Evolutionary conservation across 2,329 filamentous ascomycete species (phyloP), one percentile per base, ranked within the genome.

Genomic region (Epichloe gansuensis): DNA sequence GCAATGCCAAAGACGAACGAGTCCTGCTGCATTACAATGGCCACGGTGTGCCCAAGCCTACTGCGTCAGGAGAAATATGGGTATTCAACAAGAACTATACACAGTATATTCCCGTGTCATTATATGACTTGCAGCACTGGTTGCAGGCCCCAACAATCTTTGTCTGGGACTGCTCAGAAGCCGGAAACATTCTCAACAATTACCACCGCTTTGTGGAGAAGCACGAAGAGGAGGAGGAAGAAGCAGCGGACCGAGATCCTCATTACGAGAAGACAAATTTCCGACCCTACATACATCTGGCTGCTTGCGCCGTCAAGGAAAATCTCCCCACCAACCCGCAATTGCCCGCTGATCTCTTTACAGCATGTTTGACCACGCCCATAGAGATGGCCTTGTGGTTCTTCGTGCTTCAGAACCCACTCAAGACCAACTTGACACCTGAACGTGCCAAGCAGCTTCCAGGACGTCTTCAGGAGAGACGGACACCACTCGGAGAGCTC

Each of bases 41-140:
- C 15, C 93, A 98, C 67, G 93, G 93, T 46, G 93, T 98, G 11
- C 93, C 93, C 1, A 89, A 96, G 63, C 93, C 93, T 3, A 98
- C 93, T 0, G 83, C 87, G 3, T 96, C 91, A 4, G 93, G 93
- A 13, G 93, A 98, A 68, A 95, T 98, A 21, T 98, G 93, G 93
- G 94, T 97, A 5, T 98, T 98, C 69, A 98, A 98, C 70, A 91
- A 93, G 61, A 97, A 89, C 60, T 98, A 96, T 66, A 98, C 93
- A 0, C 93, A 98, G 69, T 98, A 98, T 65, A 98, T 98, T 43
- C 93, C 93, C 0, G 88, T 98, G 44, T 95, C 91, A 1, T 74
- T 98, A 8, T 96, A 95, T 63, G 93, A 98, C 65, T 72, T 98
- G 45, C 91, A 97, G 68, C 85, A 88, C 54, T 98, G 93, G 93